Evolutionary conservation across 2,329 filamentous ascomycete genomes (phyloP), one percentile per base, ranked within the genome.

Genomic region (Amauroascus verrucosus): DNA sequence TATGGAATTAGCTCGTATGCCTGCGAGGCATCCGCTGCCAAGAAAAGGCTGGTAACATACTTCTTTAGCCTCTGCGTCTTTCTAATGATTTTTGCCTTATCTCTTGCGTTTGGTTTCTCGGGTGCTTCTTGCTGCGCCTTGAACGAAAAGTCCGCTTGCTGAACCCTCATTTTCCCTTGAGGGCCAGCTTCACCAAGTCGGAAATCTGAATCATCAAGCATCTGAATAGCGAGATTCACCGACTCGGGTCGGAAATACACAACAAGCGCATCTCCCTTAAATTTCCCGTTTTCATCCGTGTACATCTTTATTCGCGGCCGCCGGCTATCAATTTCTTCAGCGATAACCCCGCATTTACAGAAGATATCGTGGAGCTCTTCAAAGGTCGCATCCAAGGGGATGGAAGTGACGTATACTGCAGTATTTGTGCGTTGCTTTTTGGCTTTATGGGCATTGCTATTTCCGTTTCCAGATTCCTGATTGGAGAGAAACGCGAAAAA

Each of bases 211-310:
- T 75, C 71, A 43, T 75, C 73, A 14, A 82, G 72, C 61, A 76
- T 73, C 50, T 78, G 75, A 11, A 81, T 70, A 1, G 76, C 70
- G 49, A 75, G 84, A 40, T 85, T 75, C 55, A 98, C 91, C n/a
- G 87, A 94, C 65, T 95, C 89, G 0, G 89, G 86, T 62, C 93
- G 88, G 78, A 95, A 96, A 72, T 94, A 98, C 33, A 97, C 87
- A 52, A 98, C 76, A 30, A 98, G 77, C 1, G 88, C 90, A 65
- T 97, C 90, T 56, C 93, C 93, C 66, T 96, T 97, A 77, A 95
- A 95, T 14, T 82, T 80, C 18, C 89, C 93, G 1, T 83, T 72
- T 1, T 85, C 81, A 65, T 96, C 84, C 18, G 77, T 81, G 71
- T 98, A 98, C 69, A 98, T 81, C 72, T 95, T 97, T 71, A 98